phyloP scores from a whole-genome alignment of 2,329 filamentous ascomycete genomes.

The Hawksworthiomyces lignivorus region DNA sequence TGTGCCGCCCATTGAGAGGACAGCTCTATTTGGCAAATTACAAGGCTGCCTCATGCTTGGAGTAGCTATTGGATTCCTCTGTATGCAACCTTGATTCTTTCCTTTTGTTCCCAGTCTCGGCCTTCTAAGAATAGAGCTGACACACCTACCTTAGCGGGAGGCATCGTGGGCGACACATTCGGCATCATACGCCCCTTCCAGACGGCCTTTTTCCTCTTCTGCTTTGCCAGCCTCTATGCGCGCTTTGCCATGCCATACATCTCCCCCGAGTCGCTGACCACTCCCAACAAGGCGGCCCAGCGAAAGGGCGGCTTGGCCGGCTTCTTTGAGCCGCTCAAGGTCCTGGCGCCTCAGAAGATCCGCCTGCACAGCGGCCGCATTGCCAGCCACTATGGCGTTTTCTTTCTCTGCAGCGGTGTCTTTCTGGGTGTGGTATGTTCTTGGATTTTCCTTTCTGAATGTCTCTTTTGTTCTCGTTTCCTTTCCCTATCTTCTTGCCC shows the following conservation, averaged over 20 bases:
- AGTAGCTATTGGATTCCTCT: constrained; percentile 53
- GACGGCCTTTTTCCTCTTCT: constrained; percentile 51
- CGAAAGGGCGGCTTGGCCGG: constrained; percentile 33
- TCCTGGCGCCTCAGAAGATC: constrained; percentile 52
- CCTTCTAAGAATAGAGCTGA: too few species aligned
- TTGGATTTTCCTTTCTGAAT: neutral
- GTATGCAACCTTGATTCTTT: constrained; percentile 28
- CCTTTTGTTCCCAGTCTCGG: neutral
- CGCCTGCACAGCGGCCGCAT: constrained; percentile 41
- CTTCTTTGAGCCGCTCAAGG: constrained; percentile 56
- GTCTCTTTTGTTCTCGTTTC: neutral
- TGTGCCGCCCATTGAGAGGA: constrained; percentile 51
- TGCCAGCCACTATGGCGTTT: constrained; percentile 51
- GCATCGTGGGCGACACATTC: constrained; percentile 54
- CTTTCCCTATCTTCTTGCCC: neutral
- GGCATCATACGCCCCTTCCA: constrained; percentile 59
- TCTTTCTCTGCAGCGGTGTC: constrained; percentile 57
- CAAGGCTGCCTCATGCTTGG: constrained; percentile 63
- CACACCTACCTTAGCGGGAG: constrained; percentile 46
- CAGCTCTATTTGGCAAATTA: constrained; percentile 56
- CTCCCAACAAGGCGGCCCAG: constrained; percentile 22
- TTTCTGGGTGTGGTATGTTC: constrained; percentile 54
- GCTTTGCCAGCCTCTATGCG: constrained; percentile 35
- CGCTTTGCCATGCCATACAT: constrained; percentile 41
- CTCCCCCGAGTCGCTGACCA: constrained; percentile 31